Base-by-base conservation (phyloP, 2,329 filamentous ascomycete genomes). In the Colletotrichum incanum region DNA sequence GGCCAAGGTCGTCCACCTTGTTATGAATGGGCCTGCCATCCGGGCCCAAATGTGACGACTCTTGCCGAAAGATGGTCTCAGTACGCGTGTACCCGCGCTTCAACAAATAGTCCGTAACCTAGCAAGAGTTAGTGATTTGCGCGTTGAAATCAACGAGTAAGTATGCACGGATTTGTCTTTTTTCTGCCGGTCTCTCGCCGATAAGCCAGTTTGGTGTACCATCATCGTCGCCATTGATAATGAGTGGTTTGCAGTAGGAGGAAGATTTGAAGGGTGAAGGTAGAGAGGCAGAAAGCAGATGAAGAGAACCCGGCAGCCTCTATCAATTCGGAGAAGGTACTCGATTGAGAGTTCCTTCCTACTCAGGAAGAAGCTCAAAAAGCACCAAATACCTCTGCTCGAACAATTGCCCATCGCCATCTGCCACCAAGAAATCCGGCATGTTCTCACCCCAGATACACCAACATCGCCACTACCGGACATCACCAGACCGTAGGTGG, bases 31-130 rank as follows among this genome's bases (percentile, higher is more conserved):
- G 94, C 71, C 93, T 90, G 11, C 95, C 95, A 80, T 95, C 94
- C 28, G 92, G 88, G 68, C 96, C 94, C 52, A 96, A 88, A 76
- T 95, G 92, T 31, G 93, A 92, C 1, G 95, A 97, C 82, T 99
- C 96, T 81, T 94, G 93, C 54, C 96, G 91, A 65, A 99, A 93
- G 80, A 96, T 94, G 26, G 96, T 94, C 82, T 99, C 96, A 0
- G 96, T 98, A 31, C 93, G 90, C 65, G 92, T 95, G 82, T 98
- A 99, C 0, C 96, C 96, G 76, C 98, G 95, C 82, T 99, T 99
- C 2, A 95, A 90, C 1, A 99, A 87, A 81, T 99, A 99, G 77
- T 99, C 96, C 11, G 98, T 95, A 4, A 99, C 89, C 89, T 91
- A 73, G 62, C 5, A 1, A 4, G 39, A 2, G 26, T 14, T 20